Conservation (phyloP, 108 stramenopile species). For the Asterionellopsis glacialis region DNA sequence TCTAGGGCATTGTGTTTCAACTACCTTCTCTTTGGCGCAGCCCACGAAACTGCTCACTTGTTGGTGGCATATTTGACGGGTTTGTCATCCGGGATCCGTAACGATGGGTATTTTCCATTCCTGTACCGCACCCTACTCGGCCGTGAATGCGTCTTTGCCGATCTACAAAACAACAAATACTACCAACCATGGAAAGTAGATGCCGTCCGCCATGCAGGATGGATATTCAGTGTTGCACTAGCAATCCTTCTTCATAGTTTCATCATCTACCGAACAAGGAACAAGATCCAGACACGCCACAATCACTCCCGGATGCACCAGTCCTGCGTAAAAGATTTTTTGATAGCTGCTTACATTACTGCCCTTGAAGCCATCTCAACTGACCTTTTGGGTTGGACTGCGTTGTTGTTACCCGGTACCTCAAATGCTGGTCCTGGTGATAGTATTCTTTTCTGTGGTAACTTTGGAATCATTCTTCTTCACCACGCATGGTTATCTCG, state of each 20-base stretch:
- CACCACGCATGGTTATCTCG: conserved; percentile 57
- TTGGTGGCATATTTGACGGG: conserved; percentile 18
- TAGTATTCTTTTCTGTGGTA: conserved; percentile 49
- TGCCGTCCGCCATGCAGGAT: conserved; percentile 47
- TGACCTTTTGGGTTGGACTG: conserved; percentile 45
- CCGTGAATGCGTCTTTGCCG: conserved; percentile 2
- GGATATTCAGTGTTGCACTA: conserved; percentile 48
- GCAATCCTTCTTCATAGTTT: conserved; percentile 17
- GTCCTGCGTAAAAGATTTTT: no score
- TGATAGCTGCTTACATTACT: conserved; percentile 42
- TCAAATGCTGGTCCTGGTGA: no score
- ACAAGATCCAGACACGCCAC: no score
- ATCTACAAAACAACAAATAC: no score
- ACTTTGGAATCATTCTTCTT: conserved; percentile 72
- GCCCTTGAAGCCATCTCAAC: conserved; percentile 61
- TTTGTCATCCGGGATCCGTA: not conserved
- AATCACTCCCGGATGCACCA: no score
- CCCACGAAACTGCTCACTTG: conserved; percentile 56
- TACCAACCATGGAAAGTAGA: not conserved
- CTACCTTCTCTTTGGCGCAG: conserved; percentile 52
- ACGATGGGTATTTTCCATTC: conserved; percentile 13
- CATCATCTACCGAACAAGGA: no score
- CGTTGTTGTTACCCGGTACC: conserved; percentile 1
- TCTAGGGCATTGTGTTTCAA: no score
- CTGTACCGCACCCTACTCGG: conserved; percentile 17